Base-by-base conservation (phyloP, 352 stramenopile genomes). In the Phytophthora chlamydospora region DNA sequence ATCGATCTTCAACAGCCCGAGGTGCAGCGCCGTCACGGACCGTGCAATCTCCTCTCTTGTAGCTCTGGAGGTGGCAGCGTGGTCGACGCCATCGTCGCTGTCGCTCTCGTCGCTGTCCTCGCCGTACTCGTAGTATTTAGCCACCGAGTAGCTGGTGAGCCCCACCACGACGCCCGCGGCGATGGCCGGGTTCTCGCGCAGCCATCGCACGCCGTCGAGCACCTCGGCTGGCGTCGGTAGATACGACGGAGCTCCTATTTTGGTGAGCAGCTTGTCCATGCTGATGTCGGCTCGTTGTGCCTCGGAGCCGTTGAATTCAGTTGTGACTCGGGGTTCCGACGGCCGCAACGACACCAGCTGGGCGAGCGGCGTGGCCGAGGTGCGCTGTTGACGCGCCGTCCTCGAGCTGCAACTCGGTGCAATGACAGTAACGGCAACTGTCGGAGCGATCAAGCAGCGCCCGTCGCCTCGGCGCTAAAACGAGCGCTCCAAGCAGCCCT, bases 121-220 rank as follows among this genome's bases (percentile, higher is more conserved):
- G 6, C 51, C 59, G 43, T 71, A 56, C 12, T 83, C 77, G 35
- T 89, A 88, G 71, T 90, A 90, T 44, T 83, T 81, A 32, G 79
- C 80, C 14, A 92, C 69, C 0, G 80, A 88, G 42, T 88, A 83
- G 59, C 79, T 85, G 2, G 83, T 90, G 49, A 90, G 68, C 2
- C 80, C 83, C 17, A 89, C 80, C 19, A 87, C 71, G 54, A 87
- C 80, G 2, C 79, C 80, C 0, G 81, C 78, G 2, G 83, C 83
- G 12, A 92, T 66, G 13, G 70, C 78, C 8, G 83, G 79, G 38
- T 92, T 88, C 42, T 90, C 77, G 17, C 80, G 80, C 43, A 90
- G 64, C 73, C 83, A 92, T 43, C 75, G 68, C 33, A 90, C 75
- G 2, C 78, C 82, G 4, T 83, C 75, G 31, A 85, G 64, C 54